phyloP scores from a whole-genome alignment of 768 basidiomycete species.

The Xerocomus spinulosus region DNA sequence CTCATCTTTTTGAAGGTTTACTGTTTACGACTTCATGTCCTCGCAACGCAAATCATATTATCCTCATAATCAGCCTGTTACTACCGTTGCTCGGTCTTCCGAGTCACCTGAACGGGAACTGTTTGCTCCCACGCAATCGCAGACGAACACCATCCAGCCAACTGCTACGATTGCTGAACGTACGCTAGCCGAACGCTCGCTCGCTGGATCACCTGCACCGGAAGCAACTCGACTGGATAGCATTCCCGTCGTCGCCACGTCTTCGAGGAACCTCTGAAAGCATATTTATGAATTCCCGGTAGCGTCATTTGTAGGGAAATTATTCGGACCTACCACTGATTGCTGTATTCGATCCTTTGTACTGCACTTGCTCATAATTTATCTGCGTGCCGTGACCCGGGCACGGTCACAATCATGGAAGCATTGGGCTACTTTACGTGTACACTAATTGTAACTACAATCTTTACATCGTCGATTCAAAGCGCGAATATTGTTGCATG shows the following conservation, averaged over 20 bases:
- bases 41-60: conserved; percentile 81
- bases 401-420: not conserved
- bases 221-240: conserved; percentile 35
- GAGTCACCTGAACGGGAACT: conserved; percentile 29
- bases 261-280: conserved; percentile 13
- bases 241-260: conserved; percentile 36
- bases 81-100: conserved; percentile 27
- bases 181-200: conserved; percentile 39
- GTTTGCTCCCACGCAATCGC: conserved; percentile 28
- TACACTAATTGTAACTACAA: conserved; percentile 7
- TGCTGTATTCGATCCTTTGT: conserved; percentile 8
- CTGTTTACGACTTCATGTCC: conserved; percentile 77
- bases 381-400: not conserved
- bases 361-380: conserved; percentile 4
- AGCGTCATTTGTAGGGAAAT: not conserved
- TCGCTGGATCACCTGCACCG: conserved; percentile 37
- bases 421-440: conserved; percentile 10
- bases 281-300: not conserved
- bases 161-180: conserved; percentile 40
- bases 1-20: conserved; percentile 56
- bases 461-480: not conserved
- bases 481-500: too few species aligned
- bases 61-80: conserved; percentile 70
- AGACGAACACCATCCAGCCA: conserved; percentile 39
- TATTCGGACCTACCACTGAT: conserved; percentile 1